These are phyloP conservation scores for Pelagomonas calceolata DNA, from an alignment of 108 stramenopile species.

Conservation along the genomic window DNA sequence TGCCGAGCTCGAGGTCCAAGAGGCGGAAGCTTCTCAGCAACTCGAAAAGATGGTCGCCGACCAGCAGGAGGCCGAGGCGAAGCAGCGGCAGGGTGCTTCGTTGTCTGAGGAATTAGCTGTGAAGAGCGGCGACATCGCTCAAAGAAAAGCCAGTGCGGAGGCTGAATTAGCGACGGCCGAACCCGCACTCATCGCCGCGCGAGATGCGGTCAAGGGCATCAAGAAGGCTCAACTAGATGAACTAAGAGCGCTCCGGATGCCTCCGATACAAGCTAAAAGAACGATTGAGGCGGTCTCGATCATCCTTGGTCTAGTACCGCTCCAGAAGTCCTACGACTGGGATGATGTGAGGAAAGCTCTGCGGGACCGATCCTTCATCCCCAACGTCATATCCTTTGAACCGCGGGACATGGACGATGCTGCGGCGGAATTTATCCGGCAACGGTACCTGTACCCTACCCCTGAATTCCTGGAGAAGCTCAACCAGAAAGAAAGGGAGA, in stretches of 20 bases:
- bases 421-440: slow-evolving; percentile 66
- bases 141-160: slow-evolving; percentile 79
- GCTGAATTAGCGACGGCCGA: slow-evolving; percentile 86
- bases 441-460: slow-evolving; percentile 66
- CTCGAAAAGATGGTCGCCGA: slow-evolving; percentile 97
- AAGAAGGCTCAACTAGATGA: slow-evolving; percentile 92
- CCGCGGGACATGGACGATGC: slow-evolving; percentile 65
- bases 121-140: slow-evolving; percentile 61
- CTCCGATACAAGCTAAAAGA: slow-evolving; percentile 80
- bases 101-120: slow-evolving; percentile 70
- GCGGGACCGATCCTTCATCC: slow-evolving; percentile 81
- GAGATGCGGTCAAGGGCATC: slow-evolving; percentile 76
- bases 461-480: slow-evolving; percentile 55
- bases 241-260: slow-evolving; percentile 74
- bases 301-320: slow-evolving; percentile 78
- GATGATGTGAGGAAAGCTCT: slow-evolving; percentile 80
- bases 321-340: slow-evolving; percentile 53
- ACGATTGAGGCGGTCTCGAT: slow-evolving; percentile 89
- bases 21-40: slow-evolving; percentile 80
- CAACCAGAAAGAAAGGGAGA: slow-evolving; percentile 36
- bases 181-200: slow-evolving; percentile 78
- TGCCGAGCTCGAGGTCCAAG: slow-evolving; percentile 65
- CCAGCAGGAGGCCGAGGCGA: slow-evolving; percentile 84
- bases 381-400: slow-evolving; percentile 85
- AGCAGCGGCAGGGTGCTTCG: slow-evolving; percentile 78